Percentiles rank a stretch among this genome's conserved stretches.
These are phyloP conservation scores for Agaricus subrufescens DNA, from an alignment of 768 basidiomycete species.

Conservation along the genomic window DNA sequence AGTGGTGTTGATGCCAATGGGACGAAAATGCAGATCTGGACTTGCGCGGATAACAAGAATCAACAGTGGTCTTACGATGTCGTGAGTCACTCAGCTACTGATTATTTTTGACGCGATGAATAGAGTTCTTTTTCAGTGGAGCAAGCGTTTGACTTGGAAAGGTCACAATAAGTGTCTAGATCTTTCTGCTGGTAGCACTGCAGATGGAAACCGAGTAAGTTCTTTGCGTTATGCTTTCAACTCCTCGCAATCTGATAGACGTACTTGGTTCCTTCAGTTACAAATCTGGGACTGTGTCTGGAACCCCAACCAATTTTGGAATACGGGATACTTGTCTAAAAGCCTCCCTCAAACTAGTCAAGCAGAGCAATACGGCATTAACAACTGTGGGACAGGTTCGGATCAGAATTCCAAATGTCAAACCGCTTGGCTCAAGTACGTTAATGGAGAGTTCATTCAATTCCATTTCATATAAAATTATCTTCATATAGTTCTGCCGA, in stretches of 20 bases:
- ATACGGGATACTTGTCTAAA: slow-evolving; percentile 40
- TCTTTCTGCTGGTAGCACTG: slow-evolving; percentile 33
- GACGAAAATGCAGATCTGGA: slow-evolving; percentile 47
- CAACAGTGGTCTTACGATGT: slow-evolving; percentile 46
- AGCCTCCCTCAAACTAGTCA: slow-evolving; percentile 46
- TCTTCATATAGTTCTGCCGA: slow-evolving; percentile 37
- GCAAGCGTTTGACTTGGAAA: slow-evolving; percentile 42
- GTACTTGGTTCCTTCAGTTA: slow-evolving; percentile 17
- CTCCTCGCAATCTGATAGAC: background rate
- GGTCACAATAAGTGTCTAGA: slow-evolving; percentile 48
- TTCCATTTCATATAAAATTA: background rate
- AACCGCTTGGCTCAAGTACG: slow-evolving; percentile 60
- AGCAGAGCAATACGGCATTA: slow-evolving; percentile 58
- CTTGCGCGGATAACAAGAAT: slow-evolving; percentile 38
- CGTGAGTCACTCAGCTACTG: slow-evolving; percentile 16
- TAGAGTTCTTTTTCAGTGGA: slow-evolving; percentile 15
- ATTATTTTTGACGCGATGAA: background rate
- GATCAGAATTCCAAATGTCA: slow-evolving; percentile 64
- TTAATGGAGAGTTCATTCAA: slow-evolving; percentile 19
- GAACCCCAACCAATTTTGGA: slow-evolving; percentile 50
- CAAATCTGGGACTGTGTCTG: slow-evolving; percentile 41
- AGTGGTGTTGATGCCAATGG: slow-evolving; percentile 38
- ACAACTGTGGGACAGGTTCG: slow-evolving; percentile 59
- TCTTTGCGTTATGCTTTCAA: background rate
- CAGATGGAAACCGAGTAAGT: slow-evolving; percentile 38